Evolutionary conservation across 129 eudicot species (phyloP), one percentile per base, ranked within the genome.

Genomic region (Chrysanthemum makinoi): DNA sequence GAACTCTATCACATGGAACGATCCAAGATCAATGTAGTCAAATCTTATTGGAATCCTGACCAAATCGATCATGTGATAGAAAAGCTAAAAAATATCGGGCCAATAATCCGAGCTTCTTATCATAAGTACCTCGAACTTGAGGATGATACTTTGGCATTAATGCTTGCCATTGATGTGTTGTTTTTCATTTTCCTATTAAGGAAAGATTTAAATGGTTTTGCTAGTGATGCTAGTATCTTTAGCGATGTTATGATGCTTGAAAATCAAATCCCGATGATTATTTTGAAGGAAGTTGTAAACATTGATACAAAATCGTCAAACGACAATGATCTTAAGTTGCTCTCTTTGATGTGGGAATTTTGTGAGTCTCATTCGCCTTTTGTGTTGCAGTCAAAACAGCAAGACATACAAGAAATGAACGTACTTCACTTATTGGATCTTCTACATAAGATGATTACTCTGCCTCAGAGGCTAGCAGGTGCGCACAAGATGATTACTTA

Each of bases 91-190:
- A 65, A 75, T n/a, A n/a, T 74, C 6, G 84, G 73, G 64, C 68
- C 76, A 20, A 30, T 6, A 3, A 59, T 67, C 15, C 83, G 83
- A 18, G 68, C 79, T 35, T 82, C 79, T 59, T 82, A 82, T 22
- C 70, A 77, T 58, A 70, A 73, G 75, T 77, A 61, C 77, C 58
- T 82, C 33, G 86, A 77, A 54, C 0, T 77, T 3, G 69, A 82
- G 9, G 68, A 33, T 15, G 73, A 77, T 2, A 73, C 86, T 1
- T 62, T 82, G n/a, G 82, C 86, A 11, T 68, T 77, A 65, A 77
- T 82, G 47, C 10, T 77, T 16, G 82, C 86, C 39, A 49, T 82
- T 47, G 86, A 82, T 47, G 79, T 79, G 9, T n/a, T 73, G 9
- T 82, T 30, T 71, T 58, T 82, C 14, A 74, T 77, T 50, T 61